phyloP scores from a whole-genome alignment of 1,139 yeast species.

The Geotrichum restrictum region DNA sequence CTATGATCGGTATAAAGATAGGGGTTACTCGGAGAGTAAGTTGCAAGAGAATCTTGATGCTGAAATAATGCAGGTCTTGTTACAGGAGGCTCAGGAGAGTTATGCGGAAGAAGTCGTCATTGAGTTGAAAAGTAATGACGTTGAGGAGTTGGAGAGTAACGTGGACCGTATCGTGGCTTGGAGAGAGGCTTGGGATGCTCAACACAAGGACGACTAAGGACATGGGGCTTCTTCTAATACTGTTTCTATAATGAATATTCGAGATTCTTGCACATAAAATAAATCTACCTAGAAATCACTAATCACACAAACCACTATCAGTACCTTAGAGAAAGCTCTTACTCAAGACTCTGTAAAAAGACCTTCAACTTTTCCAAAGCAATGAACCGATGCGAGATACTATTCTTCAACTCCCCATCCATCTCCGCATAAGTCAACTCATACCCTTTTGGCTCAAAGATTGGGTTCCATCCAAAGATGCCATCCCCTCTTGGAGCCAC shows the following conservation, averaged over 20 bases:
- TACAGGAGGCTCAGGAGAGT: constrained; percentile 80
- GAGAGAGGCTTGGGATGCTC: constrained; percentile 63
- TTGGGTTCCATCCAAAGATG: constrained; percentile 92
- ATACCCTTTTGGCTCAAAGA: constrained; percentile 71
- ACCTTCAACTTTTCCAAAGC: constrained; percentile 72
- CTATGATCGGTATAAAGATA: constrained; percentile 65
- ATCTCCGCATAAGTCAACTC: constrained; percentile 83
- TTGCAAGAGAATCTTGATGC: constrained; percentile 91
- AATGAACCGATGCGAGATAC: constrained; percentile 78
- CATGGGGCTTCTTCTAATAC: too few species aligned
- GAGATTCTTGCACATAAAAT: too few species aligned
- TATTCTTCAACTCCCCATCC: constrained; percentile 69
- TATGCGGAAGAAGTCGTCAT: constrained; percentile 79
- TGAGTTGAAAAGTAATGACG: constrained; percentile 65
- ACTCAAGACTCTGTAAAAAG: constrained; percentile 42
- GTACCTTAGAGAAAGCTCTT: too few species aligned
- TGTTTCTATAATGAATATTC: too few species aligned
- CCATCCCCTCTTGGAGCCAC: constrained; percentile 74
- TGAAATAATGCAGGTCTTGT: constrained; percentile 90
- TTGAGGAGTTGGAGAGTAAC: constrained; percentile 75
- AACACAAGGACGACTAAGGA: constrained; percentile 5
- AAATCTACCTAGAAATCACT: too few species aligned
- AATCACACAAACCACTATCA: too few species aligned
- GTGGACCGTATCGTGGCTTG: constrained; percentile 71
- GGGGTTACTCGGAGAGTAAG: constrained; percentile 71